Evolutionary conservation across 108 stramenopile genomes (phyloP).

Genomic region (Pseudonitzschia multiseries): DNA sequence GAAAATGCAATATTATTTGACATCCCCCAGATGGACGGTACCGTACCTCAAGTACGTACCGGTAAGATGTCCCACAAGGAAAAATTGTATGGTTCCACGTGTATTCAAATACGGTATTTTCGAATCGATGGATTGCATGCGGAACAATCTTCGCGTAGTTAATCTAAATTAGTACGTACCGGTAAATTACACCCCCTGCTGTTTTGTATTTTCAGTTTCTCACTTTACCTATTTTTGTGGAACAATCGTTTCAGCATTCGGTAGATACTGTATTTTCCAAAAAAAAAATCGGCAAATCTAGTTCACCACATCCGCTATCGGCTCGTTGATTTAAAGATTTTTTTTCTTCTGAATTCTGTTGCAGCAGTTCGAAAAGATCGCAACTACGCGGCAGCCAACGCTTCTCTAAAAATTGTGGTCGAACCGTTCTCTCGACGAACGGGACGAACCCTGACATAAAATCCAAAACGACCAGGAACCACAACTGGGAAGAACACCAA

Average conservation of each 20-base stretch:
- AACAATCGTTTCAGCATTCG: not conserved
- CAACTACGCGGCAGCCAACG: not conserved
- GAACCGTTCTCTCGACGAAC: not conserved
- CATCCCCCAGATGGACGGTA: too few relatives aligned
- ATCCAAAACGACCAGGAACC: not conserved
- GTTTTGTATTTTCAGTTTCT: too few relatives aligned
- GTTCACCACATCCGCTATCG: not conserved
- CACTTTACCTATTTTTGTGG: too few relatives aligned
- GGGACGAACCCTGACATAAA: not conserved
- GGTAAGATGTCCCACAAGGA: too few relatives aligned
- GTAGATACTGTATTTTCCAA: not conserved
- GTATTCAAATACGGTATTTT: not conserved
- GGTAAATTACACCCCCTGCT: too few relatives aligned
- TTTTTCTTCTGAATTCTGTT: conserved; percentile 5
- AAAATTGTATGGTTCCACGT: not conserved
- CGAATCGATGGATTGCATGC: too few relatives aligned
- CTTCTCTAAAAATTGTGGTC: not conserved
- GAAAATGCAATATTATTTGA: too few relatives aligned
- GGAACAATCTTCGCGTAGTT: too few relatives aligned
- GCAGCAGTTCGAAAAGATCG: not conserved
- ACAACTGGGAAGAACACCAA: not conserved
- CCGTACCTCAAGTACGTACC: too few relatives aligned
- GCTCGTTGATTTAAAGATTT: not conserved
- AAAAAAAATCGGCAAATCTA: not conserved
- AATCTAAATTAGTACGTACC: too few relatives aligned